phyloP scores from a whole-genome alignment of 2,329 filamentous ascomycete genomes.

The Aspergillus vadensis region DNA sequence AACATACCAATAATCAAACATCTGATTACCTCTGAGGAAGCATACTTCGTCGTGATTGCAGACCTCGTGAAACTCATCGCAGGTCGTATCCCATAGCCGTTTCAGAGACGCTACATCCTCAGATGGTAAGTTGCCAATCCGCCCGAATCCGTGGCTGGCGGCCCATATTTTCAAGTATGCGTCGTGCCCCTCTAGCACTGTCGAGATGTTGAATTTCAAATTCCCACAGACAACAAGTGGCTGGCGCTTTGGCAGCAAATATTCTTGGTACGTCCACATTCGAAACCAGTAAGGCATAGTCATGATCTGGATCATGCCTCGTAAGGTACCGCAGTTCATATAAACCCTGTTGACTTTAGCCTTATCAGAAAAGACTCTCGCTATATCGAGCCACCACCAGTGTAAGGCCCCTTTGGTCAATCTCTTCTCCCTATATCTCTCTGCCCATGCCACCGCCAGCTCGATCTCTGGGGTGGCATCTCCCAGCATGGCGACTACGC shows the following conservation, averaged over 20 bases:
- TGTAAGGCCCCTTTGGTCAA: not conserved
- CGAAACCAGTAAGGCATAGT: not conserved
- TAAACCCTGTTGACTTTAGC: fast-evolving
- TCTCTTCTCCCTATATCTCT: not conserved
- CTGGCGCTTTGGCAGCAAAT: not conserved
- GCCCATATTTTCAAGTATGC: too few species aligned
- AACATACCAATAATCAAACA: too few species aligned
- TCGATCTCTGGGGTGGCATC: not conserved
- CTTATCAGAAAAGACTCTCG: not conserved
- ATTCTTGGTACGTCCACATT: not conserved
- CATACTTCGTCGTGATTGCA: too few species aligned
- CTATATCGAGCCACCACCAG: not conserved
- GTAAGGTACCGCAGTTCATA: fast-evolving
- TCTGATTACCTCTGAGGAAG: too few species aligned
- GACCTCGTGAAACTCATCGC: too few species aligned
- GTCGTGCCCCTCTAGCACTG: too few species aligned
- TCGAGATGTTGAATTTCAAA: fast-evolving
- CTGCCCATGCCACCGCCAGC: not conserved
- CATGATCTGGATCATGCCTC: not conserved
- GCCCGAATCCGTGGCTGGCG: too few species aligned
- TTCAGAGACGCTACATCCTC: too few species aligned
- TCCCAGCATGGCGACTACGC: not conserved
- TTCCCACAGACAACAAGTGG: not conserved
- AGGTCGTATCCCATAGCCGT: too few species aligned
- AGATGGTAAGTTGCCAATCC: too few species aligned